phyloP scores from a whole-genome alignment of 2,329 filamentous ascomycete genomes.

The Colletotrichum cuscutae region DNA sequence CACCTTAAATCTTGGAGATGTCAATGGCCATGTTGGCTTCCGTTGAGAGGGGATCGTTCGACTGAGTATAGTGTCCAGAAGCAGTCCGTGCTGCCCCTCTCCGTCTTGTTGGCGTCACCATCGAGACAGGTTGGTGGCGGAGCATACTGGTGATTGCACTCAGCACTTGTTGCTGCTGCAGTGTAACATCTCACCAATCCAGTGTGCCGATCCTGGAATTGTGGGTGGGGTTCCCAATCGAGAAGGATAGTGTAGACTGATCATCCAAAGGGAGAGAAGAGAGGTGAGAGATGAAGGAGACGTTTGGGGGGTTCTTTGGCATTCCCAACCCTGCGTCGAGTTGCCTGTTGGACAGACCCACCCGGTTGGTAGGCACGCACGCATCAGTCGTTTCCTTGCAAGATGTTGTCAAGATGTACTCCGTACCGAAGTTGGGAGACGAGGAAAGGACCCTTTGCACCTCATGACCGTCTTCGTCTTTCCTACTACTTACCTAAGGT shows the following conservation, averaged over 20 bases:
- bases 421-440: not conserved
- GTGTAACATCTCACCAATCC: constrained; percentile 4
- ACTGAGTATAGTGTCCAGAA: too few relatives aligned
- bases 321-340: constrained; percentile 8
- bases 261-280: constrained; percentile 10
- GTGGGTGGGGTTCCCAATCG: not conserved
- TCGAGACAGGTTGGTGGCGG: constrained; percentile 6
- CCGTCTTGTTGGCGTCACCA: not conserved
- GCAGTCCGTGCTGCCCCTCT: not conserved
- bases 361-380: not conserved
- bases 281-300: constrained; percentile 1
- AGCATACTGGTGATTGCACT: not conserved
- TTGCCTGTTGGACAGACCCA: not conserved
- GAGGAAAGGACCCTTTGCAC: not conserved
- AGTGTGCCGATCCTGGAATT: not conserved
- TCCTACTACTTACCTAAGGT: not conserved
- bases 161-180: not conserved
- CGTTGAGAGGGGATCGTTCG: too few relatives aligned
- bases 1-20: not conserved
- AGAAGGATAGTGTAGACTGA: not conserved
- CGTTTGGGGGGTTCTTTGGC: not conserved
- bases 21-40: too few relatives aligned
- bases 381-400: not conserved
- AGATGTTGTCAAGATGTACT: not conserved
- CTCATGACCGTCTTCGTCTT: not conserved